phyloP scores from a whole-genome alignment of 2,329 filamentous ascomycete genomes.

The Trichothecium roseum region DNA sequence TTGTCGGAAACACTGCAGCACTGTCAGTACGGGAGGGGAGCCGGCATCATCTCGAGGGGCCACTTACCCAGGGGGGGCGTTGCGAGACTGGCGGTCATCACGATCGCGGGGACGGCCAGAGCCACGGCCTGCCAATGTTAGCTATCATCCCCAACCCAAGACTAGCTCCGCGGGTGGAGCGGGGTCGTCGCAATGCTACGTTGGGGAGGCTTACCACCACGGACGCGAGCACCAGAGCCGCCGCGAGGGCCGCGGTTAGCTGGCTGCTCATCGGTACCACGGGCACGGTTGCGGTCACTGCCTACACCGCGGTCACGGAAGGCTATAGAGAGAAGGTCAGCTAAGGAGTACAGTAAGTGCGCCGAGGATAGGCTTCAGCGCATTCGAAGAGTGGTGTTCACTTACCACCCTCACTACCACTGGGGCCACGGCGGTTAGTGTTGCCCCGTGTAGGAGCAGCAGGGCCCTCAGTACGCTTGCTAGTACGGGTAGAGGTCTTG shows the following conservation, averaged over 20 bases:
- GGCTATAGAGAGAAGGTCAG: constrained; percentile 38
- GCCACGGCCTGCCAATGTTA: constrained; percentile 35
- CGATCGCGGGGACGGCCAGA: constrained; percentile 39
- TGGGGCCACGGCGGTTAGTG: constrained; percentile 43
- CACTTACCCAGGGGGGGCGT: constrained; percentile 33
- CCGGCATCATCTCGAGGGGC: not conserved
- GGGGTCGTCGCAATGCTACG: not conserved
- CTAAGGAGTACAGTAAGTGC: constrained; percentile 6
- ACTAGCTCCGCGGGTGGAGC: not conserved
- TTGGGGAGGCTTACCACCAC: constrained; percentile 37
- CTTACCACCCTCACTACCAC: constrained; percentile 83
- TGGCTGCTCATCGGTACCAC: constrained; percentile 65
- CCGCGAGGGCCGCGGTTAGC: constrained; percentile 46
- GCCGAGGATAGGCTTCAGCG: constrained; percentile 4
- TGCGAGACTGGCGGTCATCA: constrained; percentile 44
- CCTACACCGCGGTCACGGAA: constrained; percentile 85
- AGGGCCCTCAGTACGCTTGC: constrained; percentile 78
- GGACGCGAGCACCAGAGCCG: constrained; percentile 52
- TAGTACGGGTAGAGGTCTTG: constrained; percentile 63
- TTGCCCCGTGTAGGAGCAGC: constrained; percentile 48
- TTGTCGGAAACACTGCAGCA: constrained; percentile 63
- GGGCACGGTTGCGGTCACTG: constrained; percentile 70
- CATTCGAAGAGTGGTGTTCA: constrained; percentile 5
- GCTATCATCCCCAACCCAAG: constrained; percentile 1
- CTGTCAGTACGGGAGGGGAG: constrained; percentile 9